Evolutionary conservation across 108 stramenopile genomes (phyloP).

Genomic region (Cyclotella cryptica): DNA sequence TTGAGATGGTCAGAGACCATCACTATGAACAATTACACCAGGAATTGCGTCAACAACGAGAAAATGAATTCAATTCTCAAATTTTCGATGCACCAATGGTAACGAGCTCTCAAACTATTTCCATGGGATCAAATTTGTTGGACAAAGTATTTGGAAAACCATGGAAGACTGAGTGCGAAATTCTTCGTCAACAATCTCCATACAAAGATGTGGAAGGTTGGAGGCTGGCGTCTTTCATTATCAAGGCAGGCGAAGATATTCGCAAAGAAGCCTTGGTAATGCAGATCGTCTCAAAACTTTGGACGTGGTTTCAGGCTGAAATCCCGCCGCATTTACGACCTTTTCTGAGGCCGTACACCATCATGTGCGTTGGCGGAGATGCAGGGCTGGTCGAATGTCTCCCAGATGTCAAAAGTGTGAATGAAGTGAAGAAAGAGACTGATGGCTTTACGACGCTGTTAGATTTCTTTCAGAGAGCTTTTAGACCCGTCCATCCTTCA

Average conservation of each 20-base stretch:
- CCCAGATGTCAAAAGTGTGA: conserved; percentile 84
- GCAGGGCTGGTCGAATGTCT: conserved; percentile 89
- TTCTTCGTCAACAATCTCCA: conserved; percentile 75
- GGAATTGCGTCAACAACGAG: conserved; percentile 56
- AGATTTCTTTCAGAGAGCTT: conserved; percentile 83
- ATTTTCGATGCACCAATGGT: conserved; percentile 16
- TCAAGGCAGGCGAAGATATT: conserved; percentile 93
- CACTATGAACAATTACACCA: conserved; percentile 74
- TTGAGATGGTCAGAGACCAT: conserved; percentile 66
- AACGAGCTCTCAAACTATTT: conserved; percentile 21
- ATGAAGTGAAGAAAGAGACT: conserved; percentile 87
- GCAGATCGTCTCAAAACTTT: conserved; percentile 83
- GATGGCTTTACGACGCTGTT: conserved; percentile 77
- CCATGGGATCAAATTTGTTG: conserved; percentile 55
- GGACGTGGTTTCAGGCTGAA: conserved; percentile 79
- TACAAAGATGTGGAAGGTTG: conserved; percentile 82
- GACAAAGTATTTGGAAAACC: conserved; percentile 81
- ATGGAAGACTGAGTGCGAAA: conserved; percentile 77
- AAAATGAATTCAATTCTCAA: conserved; percentile 24
- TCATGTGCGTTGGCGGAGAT: conserved; percentile 91
- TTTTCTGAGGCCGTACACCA: conserved; percentile 83
- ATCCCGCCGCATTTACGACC: conserved; percentile 80
- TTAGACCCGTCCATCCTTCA: conserved; percentile 60
- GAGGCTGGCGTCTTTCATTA: conserved; percentile 85
- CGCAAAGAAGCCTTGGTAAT: conserved; percentile 89